phyloP scores from a whole-genome alignment of 495 filamentous ascomycete genomes.

The Mytilinidion resinicola region DNA sequence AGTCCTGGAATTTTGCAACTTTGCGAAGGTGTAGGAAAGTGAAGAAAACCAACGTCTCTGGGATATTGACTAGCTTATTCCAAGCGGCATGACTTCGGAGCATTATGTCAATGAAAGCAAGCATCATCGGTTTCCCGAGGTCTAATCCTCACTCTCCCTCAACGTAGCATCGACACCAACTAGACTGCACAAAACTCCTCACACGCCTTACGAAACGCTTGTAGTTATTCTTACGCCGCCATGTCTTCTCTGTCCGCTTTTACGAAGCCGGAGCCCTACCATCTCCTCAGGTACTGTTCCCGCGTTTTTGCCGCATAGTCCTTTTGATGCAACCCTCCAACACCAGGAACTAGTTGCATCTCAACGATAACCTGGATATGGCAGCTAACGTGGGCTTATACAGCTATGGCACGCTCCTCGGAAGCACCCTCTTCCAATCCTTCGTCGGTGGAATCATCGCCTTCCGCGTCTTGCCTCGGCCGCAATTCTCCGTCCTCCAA shows the following conservation, averaged over 20 bases:
- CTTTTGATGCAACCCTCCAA: not conserved
- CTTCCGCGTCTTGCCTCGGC: slow-evolving; percentile 65
- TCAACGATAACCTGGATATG: not conserved
- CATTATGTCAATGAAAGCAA: too few relatives aligned
- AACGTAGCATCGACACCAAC: too few relatives aligned
- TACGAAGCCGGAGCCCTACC: slow-evolving; percentile 63
- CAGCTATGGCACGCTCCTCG: slow-evolving; percentile 33
- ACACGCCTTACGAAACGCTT: too few relatives aligned
- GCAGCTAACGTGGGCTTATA: too few relatives aligned
- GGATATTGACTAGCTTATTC: too few relatives aligned
- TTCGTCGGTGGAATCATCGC: slow-evolving; percentile 73
- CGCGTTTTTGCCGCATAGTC: not conserved
- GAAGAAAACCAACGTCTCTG: too few relatives aligned
- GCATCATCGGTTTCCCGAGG: too few relatives aligned
- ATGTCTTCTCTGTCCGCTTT: slow-evolving; percentile 46
- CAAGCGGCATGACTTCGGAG: too few relatives aligned
- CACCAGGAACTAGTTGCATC: slow-evolving; percentile 2
- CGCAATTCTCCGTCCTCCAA: slow-evolving; percentile 76
- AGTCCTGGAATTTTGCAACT: too few relatives aligned
- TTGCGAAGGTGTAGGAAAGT: too few relatives aligned
- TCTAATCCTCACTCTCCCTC: too few relatives aligned
- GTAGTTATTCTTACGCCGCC: not conserved
- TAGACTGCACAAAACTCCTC: too few relatives aligned
- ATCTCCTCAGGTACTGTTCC: slow-evolving; percentile 60
- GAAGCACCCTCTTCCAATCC: slow-evolving; percentile 45